These are phyloP conservation scores for Fonsecaea monophora DNA, from an alignment of 2,329 filamentous ascomycete species.

Conservation along the genomic window DNA sequence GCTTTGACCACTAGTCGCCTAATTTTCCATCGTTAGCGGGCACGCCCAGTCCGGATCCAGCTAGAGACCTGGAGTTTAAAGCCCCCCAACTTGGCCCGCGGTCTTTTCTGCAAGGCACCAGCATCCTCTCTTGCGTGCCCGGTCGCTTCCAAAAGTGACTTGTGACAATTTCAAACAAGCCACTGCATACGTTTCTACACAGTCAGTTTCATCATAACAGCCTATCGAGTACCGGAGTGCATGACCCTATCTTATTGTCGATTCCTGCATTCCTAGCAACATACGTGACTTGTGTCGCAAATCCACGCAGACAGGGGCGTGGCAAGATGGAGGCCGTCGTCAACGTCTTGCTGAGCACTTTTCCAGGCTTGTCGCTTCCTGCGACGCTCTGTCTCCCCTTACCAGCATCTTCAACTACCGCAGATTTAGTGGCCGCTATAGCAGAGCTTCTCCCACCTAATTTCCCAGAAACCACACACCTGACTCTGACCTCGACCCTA, in stretches of 20 bases:
- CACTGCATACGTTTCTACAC: slow-evolving; percentile 10
- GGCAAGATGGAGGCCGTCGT: slow-evolving; percentile 49
- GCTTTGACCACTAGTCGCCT: slow-evolving; percentile 17
- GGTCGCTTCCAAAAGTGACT: neutral
- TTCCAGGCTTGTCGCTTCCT: slow-evolving; percentile 81
- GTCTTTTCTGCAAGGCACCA: slow-evolving; percentile 7
- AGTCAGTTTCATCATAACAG: slow-evolving; percentile 11
- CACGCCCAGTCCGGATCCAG: slow-evolving; percentile 10
- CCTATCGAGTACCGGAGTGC: neutral
- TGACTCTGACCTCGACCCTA: slow-evolving; percentile 81
- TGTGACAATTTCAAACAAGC: slow-evolving; percentile 15
- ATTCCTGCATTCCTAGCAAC: neutral
- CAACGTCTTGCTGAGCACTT: slow-evolving; percentile 85
- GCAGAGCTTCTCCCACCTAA: slow-evolving; percentile 64
- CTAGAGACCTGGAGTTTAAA: slow-evolving; percentile 1
- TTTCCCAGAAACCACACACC: slow-evolving; percentile 56
- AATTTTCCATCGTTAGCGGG: neutral
- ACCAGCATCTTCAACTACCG: slow-evolving; percentile 67
- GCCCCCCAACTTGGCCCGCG: neutral
- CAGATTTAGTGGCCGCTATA: slow-evolving; percentile 70
- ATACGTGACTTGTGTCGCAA: neutral
- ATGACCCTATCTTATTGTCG: neutral
- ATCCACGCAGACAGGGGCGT: neutral
- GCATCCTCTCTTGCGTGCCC: neutral
- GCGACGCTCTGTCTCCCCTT: slow-evolving; percentile 82